Base-by-base conservation (phyloP, 1,284 basidiomycete genomes). In the Fomes fomentarius region DNA sequence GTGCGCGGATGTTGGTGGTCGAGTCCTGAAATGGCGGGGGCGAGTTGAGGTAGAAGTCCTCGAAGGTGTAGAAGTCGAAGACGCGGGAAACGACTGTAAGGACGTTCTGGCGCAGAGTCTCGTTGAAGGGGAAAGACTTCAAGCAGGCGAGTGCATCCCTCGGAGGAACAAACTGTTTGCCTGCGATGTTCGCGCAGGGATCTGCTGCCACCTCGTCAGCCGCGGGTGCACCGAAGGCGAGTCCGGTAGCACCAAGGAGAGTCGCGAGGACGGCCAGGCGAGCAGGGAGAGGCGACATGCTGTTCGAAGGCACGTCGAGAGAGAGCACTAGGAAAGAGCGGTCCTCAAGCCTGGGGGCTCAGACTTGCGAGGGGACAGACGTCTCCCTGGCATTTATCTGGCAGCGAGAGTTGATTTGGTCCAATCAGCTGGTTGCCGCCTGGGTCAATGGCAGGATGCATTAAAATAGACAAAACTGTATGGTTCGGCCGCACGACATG, bases 11-110 rank as follows among this genome's bases (percentile, higher is more conserved):
- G 60, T 85, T 72, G n/a, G 70, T 68, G 0, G 82, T 84, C 0
- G 81, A 81, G 60, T 83, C 82, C 66, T 85, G 78, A 68, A 85
- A 86, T 4, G 83, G 83, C 25, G 80, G 71, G 2, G 81, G 83
- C 4, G 83, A 83, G 22, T 81, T 70, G 52, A 83, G 66, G 63
- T 86, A 85, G 60, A 75, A 85, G 44, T 83, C 77, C 63, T 86
- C 84, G 60, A 85, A 86, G 0, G 84, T 85, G 69, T 74, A 86
- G 62, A 87, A 86, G 66, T 85, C 78, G 56, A 85, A 82, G 33
- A 85, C 82, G 26, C 80, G 71, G 11, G 76, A 76, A 52, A 84
- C 72, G 56, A 76, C 79, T 10, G 72, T 74, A 46, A 84, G 61
- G 31, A 85, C 80, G 65, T 86, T 86, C 65, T 85, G 77, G 22